Evolutionary conservation across 805 yeast genomes (phyloP), one percentile per base, ranked within the genome.

Genomic region (Cyberlindnera samutprakarnensis): DNA sequence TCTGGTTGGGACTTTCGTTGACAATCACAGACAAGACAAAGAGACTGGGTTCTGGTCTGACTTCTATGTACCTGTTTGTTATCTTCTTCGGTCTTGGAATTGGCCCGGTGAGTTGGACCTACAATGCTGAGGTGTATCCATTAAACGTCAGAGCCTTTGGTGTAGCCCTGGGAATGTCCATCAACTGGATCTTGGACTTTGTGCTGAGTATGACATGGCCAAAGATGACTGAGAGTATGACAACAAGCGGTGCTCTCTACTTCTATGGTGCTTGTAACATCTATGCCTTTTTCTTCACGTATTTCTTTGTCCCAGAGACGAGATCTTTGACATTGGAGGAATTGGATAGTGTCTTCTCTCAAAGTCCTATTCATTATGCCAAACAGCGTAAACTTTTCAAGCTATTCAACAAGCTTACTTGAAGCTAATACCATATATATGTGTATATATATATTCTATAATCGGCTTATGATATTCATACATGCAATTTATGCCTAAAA

Each of bases 251-350:
- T 42, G 73, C 72, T 2, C 61, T 69, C 23, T 68, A 70, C 21
- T 70, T 59, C 49, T 70, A 70, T 41, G 76, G 73, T 7, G 74
- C 68, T 9, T 70, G 72, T 68, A 68, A 68, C 43, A 37, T 66
- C 23, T 54, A 65, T 23, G 66, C 72, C 0, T 66, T 27, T 16
- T 17, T 27, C 29, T 27, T 27, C 36, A 70, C 72, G 14, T 64
- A 66, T 39, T 52, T 57, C 27, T 58, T 58, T 54, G 55, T 63
- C 16, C 56, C 87, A 4, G 88, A 80, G 51, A 80, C 88, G 3
- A 74, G 73, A 57, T 75, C 74, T 21, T 68, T 76, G 41, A 77
- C 90, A 0, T 68, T 81, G 47, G 92, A 82, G 57, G 86, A 81
- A 54, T 18, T 27, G 29, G 29, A 27, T 19, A 16, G 6, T 10